A percentile compares a stretch with the other conserved stretches of the same genome.
phyloP scores from a whole-genome alignment of 1,284 basidiomycete species.

The Apiotrichum sp. region DNA sequence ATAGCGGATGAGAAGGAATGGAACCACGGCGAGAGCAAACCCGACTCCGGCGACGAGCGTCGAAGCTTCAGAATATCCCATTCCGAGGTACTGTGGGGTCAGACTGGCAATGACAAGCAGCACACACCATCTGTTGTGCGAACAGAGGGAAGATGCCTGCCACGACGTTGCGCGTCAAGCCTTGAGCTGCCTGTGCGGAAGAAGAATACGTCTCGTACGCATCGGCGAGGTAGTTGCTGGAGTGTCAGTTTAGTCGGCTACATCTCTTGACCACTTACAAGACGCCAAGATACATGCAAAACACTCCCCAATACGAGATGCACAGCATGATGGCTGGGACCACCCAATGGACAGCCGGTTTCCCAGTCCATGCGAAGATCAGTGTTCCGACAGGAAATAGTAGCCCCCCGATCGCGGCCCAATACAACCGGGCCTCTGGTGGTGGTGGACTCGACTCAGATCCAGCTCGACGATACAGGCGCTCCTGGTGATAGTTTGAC shows the following conservation, averaged over 20 bases:
- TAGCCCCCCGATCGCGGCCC: conserved; percentile 42
- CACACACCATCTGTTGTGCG: conserved; percentile 23
- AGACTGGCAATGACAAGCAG: not conserved
- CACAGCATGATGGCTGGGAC: conserved; percentile 32
- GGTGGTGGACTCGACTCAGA: conserved; percentile 41
- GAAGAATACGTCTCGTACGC: conserved; percentile 45
- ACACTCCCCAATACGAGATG: conserved; percentile 34
- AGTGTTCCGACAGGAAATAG: conserved; percentile 38
- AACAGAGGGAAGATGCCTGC: conserved; percentile 39
- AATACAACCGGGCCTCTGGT: conserved; percentile 50
- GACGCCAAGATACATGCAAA: conserved; percentile 36
- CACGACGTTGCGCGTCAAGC: conserved; percentile 37
- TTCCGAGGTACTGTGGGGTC: conserved; percentile 21
- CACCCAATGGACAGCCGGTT: conserved; percentile 31
- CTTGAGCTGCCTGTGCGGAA: conserved; percentile 45
- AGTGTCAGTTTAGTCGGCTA: too few species aligned
- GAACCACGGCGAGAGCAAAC: conserved; percentile 33
- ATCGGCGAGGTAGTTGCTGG: conserved; percentile 41
- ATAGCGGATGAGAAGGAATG: conserved; percentile 37
- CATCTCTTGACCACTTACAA: conserved; percentile 26
- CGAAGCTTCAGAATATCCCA: conserved; percentile 38
- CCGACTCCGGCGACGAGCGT: conserved; percentile 40
- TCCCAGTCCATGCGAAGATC: conserved; percentile 42
- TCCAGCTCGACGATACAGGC: conserved; percentile 30
- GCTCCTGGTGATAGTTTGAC: conserved; percentile 54